Evolutionary conservation across 306 rosid genomes (phyloP), one percentile per base, ranked within the genome.

Genomic region (Pueraria montana): DNA sequence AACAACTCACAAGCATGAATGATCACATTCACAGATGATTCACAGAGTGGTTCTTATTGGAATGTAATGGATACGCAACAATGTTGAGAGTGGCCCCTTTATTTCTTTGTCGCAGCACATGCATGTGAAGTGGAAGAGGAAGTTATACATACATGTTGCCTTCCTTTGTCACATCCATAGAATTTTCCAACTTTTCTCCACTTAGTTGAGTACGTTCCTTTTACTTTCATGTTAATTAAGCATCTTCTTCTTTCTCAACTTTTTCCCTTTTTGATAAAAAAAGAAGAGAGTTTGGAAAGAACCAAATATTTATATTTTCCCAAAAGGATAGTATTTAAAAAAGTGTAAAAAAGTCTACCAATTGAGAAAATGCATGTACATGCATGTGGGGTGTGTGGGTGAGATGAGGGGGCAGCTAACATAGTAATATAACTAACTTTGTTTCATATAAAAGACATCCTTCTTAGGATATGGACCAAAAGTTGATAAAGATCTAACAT

Each of bases 1-100:
- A 52, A 67, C 76, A 79, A 67, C 65, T 46, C 50, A 77, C 21
- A 12, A 77, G 30, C 46, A 77, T 62, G 62, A 26, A 76, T 61
- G 43, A 58, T 32, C 18, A 34, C 8, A 14, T 23, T n/a, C n/a
- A 16, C 3, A 53, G 11, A 30, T 13, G 12, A 30, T 62, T 62
- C 11, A 43, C 3, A 18, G 3, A 76, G 42, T 76, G 42, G 5
- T 42, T 76, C 40, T 20, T 21, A 32, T 48, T 78, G 71, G 62
- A 17, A 48, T 18, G 50, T n/a, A 42, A 69, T 13, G 74, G 52
- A 52, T 1, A 50, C 17, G 82, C 46, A 61, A 20, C 52, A 48
- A 18, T 30, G 42, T 52, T 79, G 26, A 23, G n/a, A n/a, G 53
- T 66, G 55, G 8, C 34, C 32, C 34, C 73, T 45, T 63, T 24